These are phyloP conservation scores for Kwoniella shandongensis DNA, from an alignment of 768 basidiomycete species.

Conservation along the genomic window DNA sequence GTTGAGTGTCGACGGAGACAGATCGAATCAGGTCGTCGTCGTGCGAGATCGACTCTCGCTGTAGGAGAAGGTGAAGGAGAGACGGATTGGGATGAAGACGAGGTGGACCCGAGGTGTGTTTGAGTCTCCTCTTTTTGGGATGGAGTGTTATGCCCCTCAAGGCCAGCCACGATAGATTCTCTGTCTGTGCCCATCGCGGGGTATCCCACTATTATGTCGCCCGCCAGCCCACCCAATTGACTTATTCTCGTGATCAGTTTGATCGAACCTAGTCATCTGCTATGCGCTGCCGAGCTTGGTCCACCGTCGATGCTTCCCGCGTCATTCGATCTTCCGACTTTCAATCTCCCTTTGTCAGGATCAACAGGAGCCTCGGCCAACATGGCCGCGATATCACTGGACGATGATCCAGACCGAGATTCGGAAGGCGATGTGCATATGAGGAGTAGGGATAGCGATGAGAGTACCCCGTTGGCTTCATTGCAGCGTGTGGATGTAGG, in stretches of 20 bases:
- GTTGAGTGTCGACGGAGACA: slow-evolving; percentile 23
- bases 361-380: neutral
- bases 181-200: too few species aligned
- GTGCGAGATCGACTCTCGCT: neutral
- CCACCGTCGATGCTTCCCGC: slow-evolving; percentile 4
- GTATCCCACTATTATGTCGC: too few species aligned
- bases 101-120: slow-evolving; percentile 37
- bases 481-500: neutral
- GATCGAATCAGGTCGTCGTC: neutral
- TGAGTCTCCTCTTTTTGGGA: neutral
- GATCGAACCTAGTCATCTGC: slow-evolving; percentile 33
- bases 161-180: too few species aligned
- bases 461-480: neutral
- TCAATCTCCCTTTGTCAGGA: neutral
- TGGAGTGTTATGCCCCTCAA: too few species aligned
- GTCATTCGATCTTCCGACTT: too few species aligned
- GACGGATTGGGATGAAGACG: slow-evolving; percentile 31
- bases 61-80: slow-evolving; percentile 3
- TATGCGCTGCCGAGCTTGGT: slow-evolving; percentile 34
- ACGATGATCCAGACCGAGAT: neutral
- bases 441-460: neutral
- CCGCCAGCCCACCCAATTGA: too few species aligned
- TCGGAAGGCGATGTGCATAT: slow-evolving; percentile 9
- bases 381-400: neutral
- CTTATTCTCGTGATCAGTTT: slow-evolving; percentile 6